phyloP scores from a whole-genome alignment of 2,329 filamentous ascomycete genomes.

The Leptographium radiaticola region DNA sequence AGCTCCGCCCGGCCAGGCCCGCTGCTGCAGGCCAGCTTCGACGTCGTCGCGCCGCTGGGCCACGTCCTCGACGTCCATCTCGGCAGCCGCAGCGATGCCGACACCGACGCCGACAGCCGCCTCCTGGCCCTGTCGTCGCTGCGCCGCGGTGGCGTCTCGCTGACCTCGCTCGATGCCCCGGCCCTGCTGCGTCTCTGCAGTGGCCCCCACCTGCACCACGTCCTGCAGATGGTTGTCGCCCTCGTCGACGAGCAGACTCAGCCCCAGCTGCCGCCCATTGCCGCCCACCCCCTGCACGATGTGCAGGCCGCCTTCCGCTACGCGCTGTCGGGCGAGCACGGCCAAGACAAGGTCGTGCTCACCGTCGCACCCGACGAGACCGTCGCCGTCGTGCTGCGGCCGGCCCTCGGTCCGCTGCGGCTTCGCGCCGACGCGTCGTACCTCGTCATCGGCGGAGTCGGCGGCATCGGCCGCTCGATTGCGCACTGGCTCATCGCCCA shows the following conservation, averaged over 20 bases:
- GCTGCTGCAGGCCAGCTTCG: conserved; percentile 26
- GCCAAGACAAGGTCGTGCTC: neutral
- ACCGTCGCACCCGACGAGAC: neutral
- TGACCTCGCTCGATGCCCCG: neutral
- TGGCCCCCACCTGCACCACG: neutral
- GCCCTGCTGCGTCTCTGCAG: neutral
- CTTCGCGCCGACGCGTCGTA: conserved; percentile 15
- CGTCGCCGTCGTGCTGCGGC: neutral
- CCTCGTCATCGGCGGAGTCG: conserved; percentile 23
- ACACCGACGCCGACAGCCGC: neutral
- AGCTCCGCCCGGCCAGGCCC: conserved; percentile 28
- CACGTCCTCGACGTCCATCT: conserved; percentile 2
- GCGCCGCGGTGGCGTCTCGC: neutral
- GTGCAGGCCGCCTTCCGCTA: conserved; percentile 18
- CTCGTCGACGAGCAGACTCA: neutral
- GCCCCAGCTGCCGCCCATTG: neutral
- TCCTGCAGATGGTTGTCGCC: neutral
- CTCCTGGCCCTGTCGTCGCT: neutral
- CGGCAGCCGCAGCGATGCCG: too few relatives aligned
- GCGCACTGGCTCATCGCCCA: conserved; percentile 19
- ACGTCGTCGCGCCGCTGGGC: conserved; percentile 25
- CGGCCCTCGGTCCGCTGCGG: neutral
- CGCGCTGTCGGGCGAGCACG: conserved; percentile 4
- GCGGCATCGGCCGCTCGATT: conserved; percentile 22
- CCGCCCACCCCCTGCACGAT: neutral